Base-by-base conservation (phyloP, 495 filamentous ascomycete genomes). In the Lasiosphaeria miniovina region DNA sequence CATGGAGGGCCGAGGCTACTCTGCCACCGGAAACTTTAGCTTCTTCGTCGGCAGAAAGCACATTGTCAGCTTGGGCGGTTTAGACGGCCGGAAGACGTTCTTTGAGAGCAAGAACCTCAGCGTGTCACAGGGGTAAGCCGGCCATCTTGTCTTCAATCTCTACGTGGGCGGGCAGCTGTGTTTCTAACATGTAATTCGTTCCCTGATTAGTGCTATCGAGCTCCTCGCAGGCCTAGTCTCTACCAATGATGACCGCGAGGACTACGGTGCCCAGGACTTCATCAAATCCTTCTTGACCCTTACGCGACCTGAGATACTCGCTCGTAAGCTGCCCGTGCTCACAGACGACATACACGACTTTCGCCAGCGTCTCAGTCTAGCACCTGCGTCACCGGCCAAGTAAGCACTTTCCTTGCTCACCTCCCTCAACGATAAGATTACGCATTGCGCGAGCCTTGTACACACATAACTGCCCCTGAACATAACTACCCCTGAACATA, bases 11-110 rank as follows among this genome's bases (percentile, higher is more conserved):
- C 7, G 8, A 12, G 8, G 12, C 38, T 7, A 1, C 12, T 8
- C 12, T 12, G 8, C 38, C 38, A 12, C 71, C 6, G 77, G 78
- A 34, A 74, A 75, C 61, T 81, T 80, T 65, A 78, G 72, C 63
- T 82, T 80, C 66, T 77, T 72, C 65, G 65, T 76, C n/a, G 80
- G 80, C 11, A 72, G 75, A 58, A 62, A 77, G 54, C 71, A 67
- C 3, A 50, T 83, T 35, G 63, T 82, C 5, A 72, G 66, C 0
- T 3, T 82, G 36, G 67, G 66, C 7, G 78, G 80, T n/a, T 54
- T 65, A 7, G 70, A 73, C 6, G 74, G 60, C 4, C 68, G 79
- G 8, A 68, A 73, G 60, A 32, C 74, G 6, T 82, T 77, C 54
- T 75, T 77, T 36, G 78, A 80, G 17, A 74, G 62, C 57, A 71